phyloP scores from a whole-genome alignment of 192 early-diverging fungal species.

The Coemansia sp. region DNA sequence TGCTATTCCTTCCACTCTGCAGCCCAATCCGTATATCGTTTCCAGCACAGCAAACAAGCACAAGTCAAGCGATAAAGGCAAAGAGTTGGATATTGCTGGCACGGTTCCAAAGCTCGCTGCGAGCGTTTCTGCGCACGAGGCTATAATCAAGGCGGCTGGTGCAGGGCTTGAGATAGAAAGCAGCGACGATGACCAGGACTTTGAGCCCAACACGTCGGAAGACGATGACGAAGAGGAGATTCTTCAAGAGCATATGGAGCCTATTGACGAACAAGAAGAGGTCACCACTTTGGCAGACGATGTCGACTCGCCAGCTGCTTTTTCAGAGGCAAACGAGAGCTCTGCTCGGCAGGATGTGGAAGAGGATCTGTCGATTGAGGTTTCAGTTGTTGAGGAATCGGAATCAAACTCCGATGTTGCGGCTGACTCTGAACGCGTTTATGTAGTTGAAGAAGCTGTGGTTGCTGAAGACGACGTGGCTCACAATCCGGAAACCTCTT shows the following conservation, averaged over 20 bases:
- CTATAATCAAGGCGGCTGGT: background rate
- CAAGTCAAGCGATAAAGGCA: conserved; percentile 18
- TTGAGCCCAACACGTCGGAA: conserved; percentile 21
- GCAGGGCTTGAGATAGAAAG: conserved; percentile 13
- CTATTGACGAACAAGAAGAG: conserved; percentile 45
- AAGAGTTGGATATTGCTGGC: background rate
- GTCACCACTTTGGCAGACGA: conserved; percentile 15
- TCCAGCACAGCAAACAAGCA: background rate
- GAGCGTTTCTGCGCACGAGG: background rate
- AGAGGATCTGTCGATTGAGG: conserved; percentile 13
- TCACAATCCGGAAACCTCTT: background rate
- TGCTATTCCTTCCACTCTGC: background rate
- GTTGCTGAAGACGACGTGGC: background rate
- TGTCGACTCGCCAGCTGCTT: background rate
- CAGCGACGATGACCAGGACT: conserved; percentile 35
- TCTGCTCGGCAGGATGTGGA: background rate
- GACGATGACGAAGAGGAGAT: conserved; percentile 47
- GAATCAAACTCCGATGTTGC: background rate
- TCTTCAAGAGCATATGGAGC: conserved; percentile 37
- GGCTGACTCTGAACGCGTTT: background rate
- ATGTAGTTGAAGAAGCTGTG: background rate
- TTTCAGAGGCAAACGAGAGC: background rate
- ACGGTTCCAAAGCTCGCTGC: background rate
- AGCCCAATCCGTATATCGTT: conserved; percentile 8
- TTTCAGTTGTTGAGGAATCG: conserved; percentile 19